Conservation (phyloP, 2,329 filamentous ascomycete genomes). For the Ophiostoma sp. region DNA sequence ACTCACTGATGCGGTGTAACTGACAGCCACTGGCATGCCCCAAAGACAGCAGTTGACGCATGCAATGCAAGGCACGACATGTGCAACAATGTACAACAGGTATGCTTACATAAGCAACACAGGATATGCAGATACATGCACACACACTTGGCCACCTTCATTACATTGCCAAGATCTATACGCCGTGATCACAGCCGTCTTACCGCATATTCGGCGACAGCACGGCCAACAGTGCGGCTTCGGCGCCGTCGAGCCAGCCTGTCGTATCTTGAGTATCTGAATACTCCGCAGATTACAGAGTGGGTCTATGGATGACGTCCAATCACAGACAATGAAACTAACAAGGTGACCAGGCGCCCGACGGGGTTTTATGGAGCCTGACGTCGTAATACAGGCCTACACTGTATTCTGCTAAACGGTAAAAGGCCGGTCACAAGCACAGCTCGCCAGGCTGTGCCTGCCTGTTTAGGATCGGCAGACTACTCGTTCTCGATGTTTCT, state of each 20-base stretch:
- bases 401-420: not conserved
- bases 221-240: constrained; percentile 10
- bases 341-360: not conserved
- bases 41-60: not conserved
- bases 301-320: not conserved
- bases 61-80: not conserved
- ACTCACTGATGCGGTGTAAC: not conserved
- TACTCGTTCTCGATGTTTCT: not conserved
- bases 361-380: not conserved
- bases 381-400: not conserved
- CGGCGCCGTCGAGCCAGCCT: not conserved
- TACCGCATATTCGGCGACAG: not conserved
- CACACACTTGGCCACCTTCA: not conserved
- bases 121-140: not conserved
- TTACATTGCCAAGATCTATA: not conserved
- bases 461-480: not conserved
- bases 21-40: not conserved
- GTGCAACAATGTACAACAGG: not conserved
- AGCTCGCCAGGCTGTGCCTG: constrained; percentile 4
- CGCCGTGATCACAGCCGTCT: not conserved
- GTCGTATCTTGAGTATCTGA: not conserved
- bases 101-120: not conserved
- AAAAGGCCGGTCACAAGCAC: not conserved
- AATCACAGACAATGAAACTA: not conserved
- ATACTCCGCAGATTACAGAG: not conserved